Conservation (phyloP, 352 stramenopile genomes). For the Albugo candida region DNA sequence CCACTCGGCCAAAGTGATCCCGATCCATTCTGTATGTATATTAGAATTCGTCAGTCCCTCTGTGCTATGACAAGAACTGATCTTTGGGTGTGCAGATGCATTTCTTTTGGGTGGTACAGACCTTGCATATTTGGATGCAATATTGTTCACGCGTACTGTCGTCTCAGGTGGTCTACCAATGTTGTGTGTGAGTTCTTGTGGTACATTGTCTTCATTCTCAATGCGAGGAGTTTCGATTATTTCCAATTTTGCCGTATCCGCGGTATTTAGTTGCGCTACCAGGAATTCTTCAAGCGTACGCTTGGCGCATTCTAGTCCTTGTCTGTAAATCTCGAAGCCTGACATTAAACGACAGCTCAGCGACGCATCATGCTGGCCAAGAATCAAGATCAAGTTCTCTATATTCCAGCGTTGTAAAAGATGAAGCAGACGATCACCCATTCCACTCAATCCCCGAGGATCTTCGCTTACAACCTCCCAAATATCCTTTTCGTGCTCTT, state of each 20-base stretch:
- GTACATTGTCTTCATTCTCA: not conserved
- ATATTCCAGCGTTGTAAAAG: conserved; percentile 70
- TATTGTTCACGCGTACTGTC: not conserved
- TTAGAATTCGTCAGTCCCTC: too few species aligned
- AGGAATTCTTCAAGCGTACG: conserved; percentile 58
- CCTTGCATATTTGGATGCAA: not conserved
- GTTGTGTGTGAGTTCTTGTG: not conserved
- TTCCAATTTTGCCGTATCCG: too few species aligned
- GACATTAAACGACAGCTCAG: conserved; percentile 40
- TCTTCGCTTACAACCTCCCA: conserved; percentile 5
- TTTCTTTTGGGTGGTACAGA: not conserved
- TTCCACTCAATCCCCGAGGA: too few species aligned
- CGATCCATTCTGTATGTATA: conserved; percentile 20
- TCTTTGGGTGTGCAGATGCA: not conserved
- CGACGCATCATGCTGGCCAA: conserved; percentile 40
- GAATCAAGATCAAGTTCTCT: conserved; percentile 41
- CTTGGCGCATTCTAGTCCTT: conserved; percentile 47
- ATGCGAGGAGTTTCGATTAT: not conserved
- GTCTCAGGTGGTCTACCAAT: not conserved
- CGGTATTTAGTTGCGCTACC: not conserved
- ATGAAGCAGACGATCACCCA: conserved; percentile 55
- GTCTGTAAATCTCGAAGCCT: conserved; percentile 31
- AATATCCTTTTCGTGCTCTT: conserved; percentile 31
- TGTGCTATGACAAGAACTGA: too few species aligned
- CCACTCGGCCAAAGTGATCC: conserved; percentile 46